Base-by-base conservation (phyloP, 495 filamentous ascomycete species). In the Daldinia vernicosa region DNA sequence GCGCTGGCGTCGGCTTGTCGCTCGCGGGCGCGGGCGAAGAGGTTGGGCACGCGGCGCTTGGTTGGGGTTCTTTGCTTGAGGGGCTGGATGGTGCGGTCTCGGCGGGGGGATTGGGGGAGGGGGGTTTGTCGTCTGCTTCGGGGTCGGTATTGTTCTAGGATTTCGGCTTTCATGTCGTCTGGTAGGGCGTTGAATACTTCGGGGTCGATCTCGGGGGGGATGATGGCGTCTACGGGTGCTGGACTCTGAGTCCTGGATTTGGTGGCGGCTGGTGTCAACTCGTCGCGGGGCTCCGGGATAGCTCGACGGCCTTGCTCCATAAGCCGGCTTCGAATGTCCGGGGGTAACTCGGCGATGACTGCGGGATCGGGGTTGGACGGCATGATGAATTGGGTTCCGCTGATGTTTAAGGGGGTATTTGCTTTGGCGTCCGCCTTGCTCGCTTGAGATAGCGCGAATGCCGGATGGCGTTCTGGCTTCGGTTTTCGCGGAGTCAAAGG, bases 351-450 rank as follows among this genome's bases (percentile, higher is more conserved):
- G 1, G 89, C 89, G 30, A 95, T 79, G 1, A 94, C 89, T 32
- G 83, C 80, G 0, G 89, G 90, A 74, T 98, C 94, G 9, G 91
- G 82, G 69, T 94, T 90, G 4, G 89, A 89, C 3, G 94, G 94
- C 72, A 98, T 79, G 66, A 97, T 88, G 76, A 97, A 97, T 76
- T 98, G 94, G 9, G 93, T 95, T 0, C 94, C 94, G 3, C 85
- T 79, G 0, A 91, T 88, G 72, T 98, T 97, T 15, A 97, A 80
- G 3, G 90, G 87, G 55, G 87, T 90, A 30, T 83, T 84, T 66
- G 86, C 81, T 70, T 87, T 87, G 30, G 76, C 78, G 67, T 91
- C 89, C 35, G 83, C 82, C 30, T 88, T 83, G 11, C 84, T 85
- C 19, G 85, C 84, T 71, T 74, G 83, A 9, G 86, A 78, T 59